Base-by-base conservation (phyloP, 1,284 basidiomycete species). In the Stygiomarasmius scandens region DNA sequence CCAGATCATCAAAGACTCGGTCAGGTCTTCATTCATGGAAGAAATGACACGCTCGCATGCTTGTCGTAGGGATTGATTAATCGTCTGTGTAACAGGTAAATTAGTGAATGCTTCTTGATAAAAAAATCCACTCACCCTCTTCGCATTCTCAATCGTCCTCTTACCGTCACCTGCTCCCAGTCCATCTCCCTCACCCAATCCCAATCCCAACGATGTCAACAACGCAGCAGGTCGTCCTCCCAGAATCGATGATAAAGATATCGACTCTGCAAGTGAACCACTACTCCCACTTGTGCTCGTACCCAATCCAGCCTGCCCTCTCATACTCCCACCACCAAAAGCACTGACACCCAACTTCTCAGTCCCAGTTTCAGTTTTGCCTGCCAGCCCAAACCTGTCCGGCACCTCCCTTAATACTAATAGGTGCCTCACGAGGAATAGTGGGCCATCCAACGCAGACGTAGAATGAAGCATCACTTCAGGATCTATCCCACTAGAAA, bases 341-440 rank as follows among this genome's bases (percentile, higher is more conserved):
- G 5, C 38, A 4, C 38, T 16, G 4, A n/a, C 38, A 16, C 38
- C 38, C n/a, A 19, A 12, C 38, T 41, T 41, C 38, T 25, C 47
- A 16, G n/a, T 4, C 24, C 47, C 24, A n/a, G 47, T 14, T 11
- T 49, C 47, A 49, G 16, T 49, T n/a, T 19, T 12, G 14, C 45
- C 20, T 25, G 23, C 24, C 38, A 92, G 73, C 61, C 94, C 92
- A 53, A 96, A 74, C 59, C 85, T 88, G 36, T 86, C 80, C 4
- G 89, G 82, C 68, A 96, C 87, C 74, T 98, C 95, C 71, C 96
- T 97, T 60, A 97, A 71, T 41, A 96, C 90, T 52, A 97, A 74
- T n/a, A 96, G 72, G 74, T 98, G 95, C 48, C 94, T 83, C 19
- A 95, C 87, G 43, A 95, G 82, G 78, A 97, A 97, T 14, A 97